phyloP scores from a whole-genome alignment of 2,329 filamentous ascomycete species.

The Stemphylium vesicarium region DNA sequence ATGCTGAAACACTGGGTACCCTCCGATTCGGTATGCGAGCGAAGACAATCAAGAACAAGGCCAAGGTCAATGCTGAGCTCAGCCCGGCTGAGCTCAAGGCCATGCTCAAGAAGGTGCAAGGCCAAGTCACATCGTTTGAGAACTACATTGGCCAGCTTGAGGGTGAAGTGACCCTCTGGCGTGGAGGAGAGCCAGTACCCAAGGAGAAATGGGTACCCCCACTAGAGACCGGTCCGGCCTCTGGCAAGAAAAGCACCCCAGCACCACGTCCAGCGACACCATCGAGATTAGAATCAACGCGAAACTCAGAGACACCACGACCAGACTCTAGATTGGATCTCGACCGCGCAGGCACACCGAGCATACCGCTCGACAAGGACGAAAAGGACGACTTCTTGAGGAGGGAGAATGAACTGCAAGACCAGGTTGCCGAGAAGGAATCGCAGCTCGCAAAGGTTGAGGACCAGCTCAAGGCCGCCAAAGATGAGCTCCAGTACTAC shows the following conservation, averaged over 20 bases:
- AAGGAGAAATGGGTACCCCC: conserved; percentile 85
- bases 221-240: conserved; percentile 61
- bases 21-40: conserved; percentile 93
- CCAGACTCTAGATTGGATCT: conserved; percentile 70
- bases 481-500: conserved; percentile 82
- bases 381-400: conserved; percentile 95
- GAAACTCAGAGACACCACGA: conserved; percentile 51
- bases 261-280: conserved; percentile 66
- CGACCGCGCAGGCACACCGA: conserved; percentile 86
- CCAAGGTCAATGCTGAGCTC: conserved; percentile 98
- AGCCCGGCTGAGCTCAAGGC: conserved; percentile 94
- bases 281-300: conserved; percentile 60
- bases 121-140: conserved; percentile 87
- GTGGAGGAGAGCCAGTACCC: conserved; percentile 84
- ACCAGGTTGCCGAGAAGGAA: conserved; percentile 94
- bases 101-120: conserved; percentile 89
- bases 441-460: conserved; percentile 79
- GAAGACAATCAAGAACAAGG: conserved; percentile 99
- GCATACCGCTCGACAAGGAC: conserved; percentile 89
- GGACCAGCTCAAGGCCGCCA: conserved; percentile 79
- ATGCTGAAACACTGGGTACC: conserved; percentile 90
- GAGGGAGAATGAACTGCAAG: conserved; percentile 95
- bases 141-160: conserved; percentile 84
- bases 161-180: conserved; percentile 84
- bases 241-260: conserved; percentile 56